Base-by-base conservation (phyloP, 1,284 basidiomycete genomes). In the Pseudozyma pruni region DNA sequence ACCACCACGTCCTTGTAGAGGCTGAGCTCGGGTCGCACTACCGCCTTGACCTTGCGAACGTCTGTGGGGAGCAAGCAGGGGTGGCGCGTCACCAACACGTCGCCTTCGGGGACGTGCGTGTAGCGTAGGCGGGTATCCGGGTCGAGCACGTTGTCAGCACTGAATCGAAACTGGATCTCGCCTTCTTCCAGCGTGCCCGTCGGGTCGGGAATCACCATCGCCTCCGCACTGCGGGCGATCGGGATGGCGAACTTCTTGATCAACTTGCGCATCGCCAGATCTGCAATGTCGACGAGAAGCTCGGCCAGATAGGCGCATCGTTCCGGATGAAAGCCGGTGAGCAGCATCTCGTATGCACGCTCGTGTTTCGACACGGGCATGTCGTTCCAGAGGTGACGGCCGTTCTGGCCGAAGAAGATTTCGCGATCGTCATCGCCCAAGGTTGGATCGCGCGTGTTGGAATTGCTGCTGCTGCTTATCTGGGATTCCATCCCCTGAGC, bases 21-120 rank as follows among this genome's bases (percentile, higher is more conserved):
- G 11, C 43, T 42, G 23, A 78, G 68, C 34, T 73, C 75, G 4
- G 62, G 53, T 0, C 53, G 23, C 22, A 76, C 63, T 10, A 81
- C 76, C 1, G 78, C 78, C 0, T 39, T 42, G 2, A 73, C 61
- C 20, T 74, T 74, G 39, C 78, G 79, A 5, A 80, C 52, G 48
- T 82, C 81, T 43, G 73, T 74, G 0, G 79, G 76, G 23, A 77
- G 66, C n/a, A 78, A 42, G n/a, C 72, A 74, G 0, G 81, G 81
- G 13, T 73, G 66, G 0, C 81, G 61, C 4, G 60, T 74, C 8
- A 81, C 62, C 13, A 82, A 61, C 0, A 78, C 72, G 5, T 69
- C 46, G 2, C 76, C 78, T 33, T 51, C 48, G 8, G 81, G 63
- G n/a, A 71, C 63, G 23, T 60, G 51, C 2, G 19, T 22, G 1